Conservation (phyloP, 208 protist genomes). For the Trypanosoma theileri region DNA sequence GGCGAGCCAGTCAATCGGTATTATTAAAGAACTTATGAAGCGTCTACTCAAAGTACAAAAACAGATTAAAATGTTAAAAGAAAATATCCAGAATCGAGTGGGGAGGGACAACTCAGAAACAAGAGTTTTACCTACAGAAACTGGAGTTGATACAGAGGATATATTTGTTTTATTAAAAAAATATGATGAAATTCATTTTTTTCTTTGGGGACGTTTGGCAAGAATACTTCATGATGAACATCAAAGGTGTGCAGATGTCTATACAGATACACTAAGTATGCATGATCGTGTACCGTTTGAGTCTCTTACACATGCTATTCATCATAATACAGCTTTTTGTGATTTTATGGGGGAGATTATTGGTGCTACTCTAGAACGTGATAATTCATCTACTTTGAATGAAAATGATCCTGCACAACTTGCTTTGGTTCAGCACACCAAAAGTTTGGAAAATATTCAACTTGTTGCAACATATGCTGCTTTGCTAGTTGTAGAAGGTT, state of each 20-base stretch:
- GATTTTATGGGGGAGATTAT: slow-evolving; percentile 73
- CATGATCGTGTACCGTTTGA: slow-evolving; percentile 79
- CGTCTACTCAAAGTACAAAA: slow-evolving; percentile 31
- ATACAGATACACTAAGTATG: slow-evolving; percentile 70
- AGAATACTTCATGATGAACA: slow-evolving; percentile 69
- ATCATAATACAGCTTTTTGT: slow-evolving; percentile 80
- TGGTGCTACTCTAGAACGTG: slow-evolving; percentile 41
- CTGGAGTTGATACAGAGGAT: slow-evolving; percentile 11
- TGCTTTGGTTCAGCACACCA: slow-evolving; percentile 39
- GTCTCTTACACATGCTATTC: slow-evolving; percentile 65
- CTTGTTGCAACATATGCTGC: slow-evolving; percentile 57
- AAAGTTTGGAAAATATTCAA: slow-evolving; percentile 54
- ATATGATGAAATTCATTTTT: slow-evolving; percentile 32
- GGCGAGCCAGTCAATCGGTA: slow-evolving; percentile 23
- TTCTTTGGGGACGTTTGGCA: slow-evolving; percentile 52
- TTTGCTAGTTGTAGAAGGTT: slow-evolving; percentile 72
- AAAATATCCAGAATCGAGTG: slow-evolving; percentile 6
- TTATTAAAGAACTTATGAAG: slow-evolving; percentile 34
- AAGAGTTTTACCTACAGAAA: background rate
- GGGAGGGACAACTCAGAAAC: background rate
- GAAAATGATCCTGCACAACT: slow-evolving; percentile 18
- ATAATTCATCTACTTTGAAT: background rate
- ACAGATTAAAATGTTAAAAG: slow-evolving; percentile 23
- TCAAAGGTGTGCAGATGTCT: slow-evolving; percentile 62
- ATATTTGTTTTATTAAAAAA: slow-evolving; percentile 2